Evolutionary conservation across 805 yeast species (phyloP).

Genomic region (Lachancea lanzarotensis): DNA sequence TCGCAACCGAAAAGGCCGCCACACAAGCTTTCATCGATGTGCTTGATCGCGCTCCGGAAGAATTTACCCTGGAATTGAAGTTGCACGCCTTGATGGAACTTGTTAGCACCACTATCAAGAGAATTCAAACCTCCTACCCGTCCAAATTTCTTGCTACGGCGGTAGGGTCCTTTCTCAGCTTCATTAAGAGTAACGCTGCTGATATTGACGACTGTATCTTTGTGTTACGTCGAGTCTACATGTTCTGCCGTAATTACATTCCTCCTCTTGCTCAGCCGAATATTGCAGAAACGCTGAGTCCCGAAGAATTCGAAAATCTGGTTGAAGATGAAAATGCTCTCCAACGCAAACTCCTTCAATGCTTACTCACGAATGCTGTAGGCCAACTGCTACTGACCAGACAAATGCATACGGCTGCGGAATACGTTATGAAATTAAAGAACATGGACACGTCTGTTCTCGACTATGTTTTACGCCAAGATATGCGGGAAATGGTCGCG

Average conservation of each 20-base stretch:
- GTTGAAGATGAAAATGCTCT: slow-evolving; percentile 52
- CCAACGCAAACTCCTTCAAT: slow-evolving; percentile 59
- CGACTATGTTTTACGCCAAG: slow-evolving; percentile 2
- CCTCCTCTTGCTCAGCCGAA: slow-evolving; percentile 40
- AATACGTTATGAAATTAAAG: slow-evolving; percentile 19
- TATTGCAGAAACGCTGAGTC: slow-evolving; percentile 22
- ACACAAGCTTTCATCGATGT: slow-evolving; percentile 8
- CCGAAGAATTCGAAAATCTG: slow-evolving; percentile 38
- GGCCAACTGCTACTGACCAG: slow-evolving; percentile 34
- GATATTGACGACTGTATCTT: slow-evolving; percentile 33
- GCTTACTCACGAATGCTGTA: slow-evolving; percentile 50
- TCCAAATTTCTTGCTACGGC: slow-evolving; percentile 72
- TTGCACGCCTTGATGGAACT: slow-evolving; percentile 65
- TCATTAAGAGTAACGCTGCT: slow-evolving; percentile 39
- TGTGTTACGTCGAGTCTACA: slow-evolving; percentile 56
- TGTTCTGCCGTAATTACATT: slow-evolving; percentile 53
- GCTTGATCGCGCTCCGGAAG: slow-evolving; percentile 14
- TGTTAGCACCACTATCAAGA: slow-evolving; percentile 47
- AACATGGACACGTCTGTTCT: slow-evolving; percentile 15
- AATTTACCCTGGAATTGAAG: slow-evolving; percentile 44
- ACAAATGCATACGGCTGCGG: slow-evolving; percentile 20
- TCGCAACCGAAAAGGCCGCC: background rate
- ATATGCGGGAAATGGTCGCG: slow-evolving; percentile 32
- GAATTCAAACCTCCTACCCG: slow-evolving; percentile 67
- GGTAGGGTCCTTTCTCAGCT: slow-evolving; percentile 50